Conservation (phyloP, 208 protist species). For the Endotrypanum monterogeii region DNA sequence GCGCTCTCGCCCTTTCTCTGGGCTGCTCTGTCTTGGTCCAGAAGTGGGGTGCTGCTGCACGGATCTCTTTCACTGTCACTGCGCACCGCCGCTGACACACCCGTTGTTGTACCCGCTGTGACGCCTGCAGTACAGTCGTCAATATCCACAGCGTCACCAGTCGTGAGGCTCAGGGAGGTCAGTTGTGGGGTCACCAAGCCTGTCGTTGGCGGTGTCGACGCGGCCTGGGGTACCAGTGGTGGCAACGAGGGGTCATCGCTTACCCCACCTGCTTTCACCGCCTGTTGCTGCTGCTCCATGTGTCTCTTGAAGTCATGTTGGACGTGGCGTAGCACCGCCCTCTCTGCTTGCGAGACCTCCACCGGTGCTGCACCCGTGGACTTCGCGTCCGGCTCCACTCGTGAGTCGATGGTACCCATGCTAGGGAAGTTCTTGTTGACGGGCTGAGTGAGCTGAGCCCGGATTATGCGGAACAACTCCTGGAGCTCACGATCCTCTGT, state of each 20-base stretch:
- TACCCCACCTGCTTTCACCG: neutral
- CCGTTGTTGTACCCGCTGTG: neutral
- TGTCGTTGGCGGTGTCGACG: constrained; percentile 18
- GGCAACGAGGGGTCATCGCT: neutral
- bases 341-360: constrained; percentile 55
- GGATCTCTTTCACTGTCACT: neutral
- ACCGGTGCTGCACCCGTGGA: constrained; percentile 26
- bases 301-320: constrained; percentile 49
- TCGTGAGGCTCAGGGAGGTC: neutral
- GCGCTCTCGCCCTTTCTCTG: neutral
- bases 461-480: constrained; percentile 36
- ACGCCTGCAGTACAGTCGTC: neutral
- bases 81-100: neutral
- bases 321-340: constrained; percentile 48
- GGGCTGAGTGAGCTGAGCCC: constrained; percentile 27
- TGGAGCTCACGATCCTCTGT: constrained; percentile 46
- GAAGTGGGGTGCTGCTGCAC: constrained; percentile 1
- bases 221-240: constrained; percentile 14
- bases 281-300: constrained; percentile 18
- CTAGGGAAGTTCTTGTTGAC: neutral
- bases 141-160: constrained; percentile 1
- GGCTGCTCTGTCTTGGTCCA: neutral
- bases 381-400: neutral
- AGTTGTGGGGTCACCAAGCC: constrained; percentile 3
- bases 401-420: neutral